A percentile compares a stretch with the other conserved stretches of the same genome.
Evolutionary conservation across 2,329 filamentous ascomycete species (phyloP).

Genomic region (Aschersonia sp.): DNA sequence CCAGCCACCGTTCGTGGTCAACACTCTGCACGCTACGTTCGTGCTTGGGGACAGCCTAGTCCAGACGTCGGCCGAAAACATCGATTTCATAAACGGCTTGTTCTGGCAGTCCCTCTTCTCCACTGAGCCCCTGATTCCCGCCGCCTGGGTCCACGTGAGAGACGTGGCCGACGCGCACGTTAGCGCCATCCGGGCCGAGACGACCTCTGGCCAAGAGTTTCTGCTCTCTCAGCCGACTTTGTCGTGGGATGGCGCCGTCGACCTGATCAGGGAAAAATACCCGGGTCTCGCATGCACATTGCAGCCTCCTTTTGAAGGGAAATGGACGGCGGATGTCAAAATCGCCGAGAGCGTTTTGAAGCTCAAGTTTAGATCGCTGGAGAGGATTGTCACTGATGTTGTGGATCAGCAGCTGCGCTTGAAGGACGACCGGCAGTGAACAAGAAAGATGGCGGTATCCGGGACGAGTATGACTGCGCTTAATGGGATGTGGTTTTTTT

Average conservation of each 20-base stretch:
- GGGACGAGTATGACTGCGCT: not conserved
- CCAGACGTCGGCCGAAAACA: constrained; percentile 3
- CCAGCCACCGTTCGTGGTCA: constrained; percentile 2
- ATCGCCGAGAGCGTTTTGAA: not conserved
- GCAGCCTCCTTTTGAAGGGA: not conserved
- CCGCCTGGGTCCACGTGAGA: constrained; percentile 3
- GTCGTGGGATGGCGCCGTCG: not conserved
- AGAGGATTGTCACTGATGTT: not conserved
- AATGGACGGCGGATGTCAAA: not conserved
- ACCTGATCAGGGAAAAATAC: not conserved
- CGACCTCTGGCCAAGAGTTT: not conserved
- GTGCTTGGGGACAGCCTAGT: constrained; percentile 6
- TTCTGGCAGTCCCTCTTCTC: constrained; percentile 4
- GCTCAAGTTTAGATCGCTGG: not conserved
- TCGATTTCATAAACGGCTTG: constrained; percentile 5
- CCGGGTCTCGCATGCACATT: not conserved
- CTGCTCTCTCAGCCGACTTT: not conserved
- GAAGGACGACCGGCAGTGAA: not conserved
- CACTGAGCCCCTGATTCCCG: constrained; percentile 1
- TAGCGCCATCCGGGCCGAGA: not conserved
- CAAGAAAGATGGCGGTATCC: not conserved
- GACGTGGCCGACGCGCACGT: constrained; percentile 5
- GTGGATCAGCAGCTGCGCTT: not conserved
- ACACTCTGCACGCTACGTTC: constrained; percentile 6
- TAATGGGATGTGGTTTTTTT: not conserved